Evolutionary conservation across 306 rosid genomes (phyloP), one percentile per base, ranked within the genome.

Genomic region (Fragaria iinumae): DNA sequence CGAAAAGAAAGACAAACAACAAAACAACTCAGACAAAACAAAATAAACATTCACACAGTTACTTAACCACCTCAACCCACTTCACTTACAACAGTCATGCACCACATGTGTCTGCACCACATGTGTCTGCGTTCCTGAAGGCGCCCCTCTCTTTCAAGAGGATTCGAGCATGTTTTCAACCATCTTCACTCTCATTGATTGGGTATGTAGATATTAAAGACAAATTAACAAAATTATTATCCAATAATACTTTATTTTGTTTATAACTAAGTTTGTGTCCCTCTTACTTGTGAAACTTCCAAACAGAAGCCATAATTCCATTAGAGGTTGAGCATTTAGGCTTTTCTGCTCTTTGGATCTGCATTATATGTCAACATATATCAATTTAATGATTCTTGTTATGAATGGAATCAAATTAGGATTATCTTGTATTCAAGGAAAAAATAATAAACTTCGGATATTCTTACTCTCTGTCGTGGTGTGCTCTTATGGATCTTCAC

Each of bases 241-340:
- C 20, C 2, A 52, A 2, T 7, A 52, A 52, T 52, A 50, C 12
- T 52, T 6, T 52, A 52, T 55, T 55, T 21, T 12, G 11, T 55
- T 2, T 21, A 55, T 6, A 53, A 20, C 9, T 6, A 20, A 20
- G 11, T 16, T 34, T 4, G 72, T 71, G 11, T 63, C 69, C 47
- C 43, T 85, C 84, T 67, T 85, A 78, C 65, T 76, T 79, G 71
- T 85, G 86, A 29, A 82, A 82, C 77, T 85, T 85, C 86, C 84
- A 79, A 38, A 85, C 88, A 4, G 88, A 82, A 69, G 80, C 84
- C 85, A 85, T 76, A 48, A 85, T 79, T 43, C 84, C 83, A 68
- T 53, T 27, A 10, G 84, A 79, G 23, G 81, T 59, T 34, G 77
- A 82, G 55, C 74, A 62, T 18, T 79, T 81, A 10, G 84, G 32